A percentile compares a stretch with the other conserved stretches of the same genome.
Conservation (phyloP, 1,284 basidiomycete genomes). For the Hymenochaete sp. region DNA sequence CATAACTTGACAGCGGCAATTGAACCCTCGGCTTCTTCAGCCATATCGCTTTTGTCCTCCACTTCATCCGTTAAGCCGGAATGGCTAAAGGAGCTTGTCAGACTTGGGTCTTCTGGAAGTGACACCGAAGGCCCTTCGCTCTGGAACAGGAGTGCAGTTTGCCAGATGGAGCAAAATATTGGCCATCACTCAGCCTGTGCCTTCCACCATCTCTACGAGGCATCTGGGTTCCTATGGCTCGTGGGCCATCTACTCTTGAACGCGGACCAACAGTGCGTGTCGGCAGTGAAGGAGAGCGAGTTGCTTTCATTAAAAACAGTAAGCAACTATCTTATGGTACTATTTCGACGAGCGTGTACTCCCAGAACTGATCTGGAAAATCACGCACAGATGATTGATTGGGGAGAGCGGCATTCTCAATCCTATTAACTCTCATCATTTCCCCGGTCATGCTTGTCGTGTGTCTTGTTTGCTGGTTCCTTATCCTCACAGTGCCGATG, state of each 20-base stretch:
- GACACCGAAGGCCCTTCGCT: conserved; percentile 20
- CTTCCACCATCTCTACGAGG: too few relatives aligned
- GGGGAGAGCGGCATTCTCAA: conserved; percentile 77
- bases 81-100: conserved; percentile 53
- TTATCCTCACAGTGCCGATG: conserved; percentile 96
- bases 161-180: too few relatives aligned
- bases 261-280: too few relatives aligned
- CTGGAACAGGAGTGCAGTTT: too few relatives aligned
- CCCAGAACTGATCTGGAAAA: neutral
- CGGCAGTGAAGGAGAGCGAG: conserved; percentile 26
- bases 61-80: conserved; percentile 51
- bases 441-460: conserved; percentile 84
- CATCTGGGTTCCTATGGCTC: too few relatives aligned
- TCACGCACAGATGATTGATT: conserved; percentile 34
- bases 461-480: conserved; percentile 86
- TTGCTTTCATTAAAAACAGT: conserved; percentile 25
- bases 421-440: conserved; percentile 66
- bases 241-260: too few relatives aligned
- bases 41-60: conserved; percentile 46
- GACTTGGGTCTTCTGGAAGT: conserved; percentile 32
- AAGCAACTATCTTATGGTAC: conserved; percentile 64
- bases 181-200: too few relatives aligned
- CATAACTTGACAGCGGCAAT: conserved; percentile 52
- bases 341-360: conserved; percentile 24
- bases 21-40: conserved; percentile 38